Percentiles rank a stretch among this genome's conserved stretches.
phyloP scores from a whole-genome alignment of 2,329 filamentous ascomycete genomes.

The Fusarium albidum region DNA sequence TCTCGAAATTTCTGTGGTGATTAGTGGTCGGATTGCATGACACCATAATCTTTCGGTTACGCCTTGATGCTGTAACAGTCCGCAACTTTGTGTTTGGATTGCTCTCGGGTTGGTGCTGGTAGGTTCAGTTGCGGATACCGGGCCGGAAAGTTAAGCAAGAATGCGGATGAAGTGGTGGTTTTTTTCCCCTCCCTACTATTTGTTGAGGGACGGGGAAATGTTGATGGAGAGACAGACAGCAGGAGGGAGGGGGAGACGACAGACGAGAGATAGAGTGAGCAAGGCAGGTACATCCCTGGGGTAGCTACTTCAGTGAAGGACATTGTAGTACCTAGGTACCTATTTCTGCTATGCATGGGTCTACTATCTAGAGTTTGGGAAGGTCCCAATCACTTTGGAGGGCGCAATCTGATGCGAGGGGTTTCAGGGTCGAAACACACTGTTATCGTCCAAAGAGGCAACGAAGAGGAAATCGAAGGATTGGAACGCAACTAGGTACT shows the following conservation, averaged over 20 bases:
- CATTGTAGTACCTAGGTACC: no score
- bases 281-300: neutral
- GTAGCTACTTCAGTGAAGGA: neutral
- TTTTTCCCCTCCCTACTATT: neutral
- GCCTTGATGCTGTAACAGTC: no score
- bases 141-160: neutral
- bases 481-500: no score
- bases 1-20: constrained; percentile 9
- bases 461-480: constrained; percentile 27
- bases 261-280: neutral
- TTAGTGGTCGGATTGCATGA: constrained; percentile 1
- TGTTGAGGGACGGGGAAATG: constrained; percentile 24
- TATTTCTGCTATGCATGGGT: no score
- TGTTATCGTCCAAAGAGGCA: constrained; percentile 14
- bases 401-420: neutral
- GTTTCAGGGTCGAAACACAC: constrained; percentile 1
- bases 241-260: neutral
- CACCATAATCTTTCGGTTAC: neutral
- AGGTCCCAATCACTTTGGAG: neutral
- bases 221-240: constrained; percentile 15
- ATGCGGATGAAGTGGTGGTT: constrained; percentile 5
- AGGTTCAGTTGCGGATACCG: neutral
- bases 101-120: neutral
- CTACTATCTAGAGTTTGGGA: neutral
- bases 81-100: no score